phyloP scores from a whole-genome alignment of 1,139 yeast genomes.

The Torulaspora pretoriensis region DNA sequence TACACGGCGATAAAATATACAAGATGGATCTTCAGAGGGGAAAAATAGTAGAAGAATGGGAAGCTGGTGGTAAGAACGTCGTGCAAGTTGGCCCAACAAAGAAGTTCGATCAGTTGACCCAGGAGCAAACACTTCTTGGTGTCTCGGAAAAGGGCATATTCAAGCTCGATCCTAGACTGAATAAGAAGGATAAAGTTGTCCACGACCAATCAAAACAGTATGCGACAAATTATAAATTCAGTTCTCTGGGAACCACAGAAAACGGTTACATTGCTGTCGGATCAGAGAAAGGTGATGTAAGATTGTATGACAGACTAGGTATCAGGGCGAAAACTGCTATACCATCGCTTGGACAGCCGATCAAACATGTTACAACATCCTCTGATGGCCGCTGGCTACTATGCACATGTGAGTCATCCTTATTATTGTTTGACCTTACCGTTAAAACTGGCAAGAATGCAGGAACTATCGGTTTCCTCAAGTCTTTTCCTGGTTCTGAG shows the following conservation, averaged over 20 bases:
- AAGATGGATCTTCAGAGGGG: slow-evolving; percentile 79
- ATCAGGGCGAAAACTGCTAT: slow-evolving; percentile 68
- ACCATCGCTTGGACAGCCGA: slow-evolving; percentile 77
- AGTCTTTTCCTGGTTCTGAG: slow-evolving; percentile 58
- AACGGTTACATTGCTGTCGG: slow-evolving; percentile 74
- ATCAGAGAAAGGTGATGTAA: slow-evolving; percentile 67
- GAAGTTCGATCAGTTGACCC: slow-evolving; percentile 69
- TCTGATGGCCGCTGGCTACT: slow-evolving; percentile 79
- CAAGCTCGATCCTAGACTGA: slow-evolving; percentile 71
- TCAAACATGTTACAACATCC: slow-evolving; percentile 63
- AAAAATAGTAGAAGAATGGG: slow-evolving; percentile 80
- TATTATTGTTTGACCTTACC: slow-evolving; percentile 62
- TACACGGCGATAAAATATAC: slow-evolving; percentile 47
- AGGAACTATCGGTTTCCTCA: slow-evolving; percentile 61
- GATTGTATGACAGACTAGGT: slow-evolving; percentile 69
- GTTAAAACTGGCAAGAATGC: slow-evolving; percentile 59
- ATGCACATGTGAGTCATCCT: slow-evolving; percentile 70
- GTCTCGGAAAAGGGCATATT: slow-evolving; percentile 61
- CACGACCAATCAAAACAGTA: slow-evolving; percentile 52
- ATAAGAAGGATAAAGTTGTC: slow-evolving; percentile 50
- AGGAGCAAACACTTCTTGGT: slow-evolving; percentile 71
- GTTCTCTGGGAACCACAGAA: slow-evolving; percentile 66
- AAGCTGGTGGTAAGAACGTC: slow-evolving; percentile 46
- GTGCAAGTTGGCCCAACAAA: slow-evolving; percentile 61
- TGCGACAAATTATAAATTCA: slow-evolving; percentile 53